Conservation (phyloP, 2,329 filamentous ascomycete genomes). For the Epichloe gansuensis region DNA sequence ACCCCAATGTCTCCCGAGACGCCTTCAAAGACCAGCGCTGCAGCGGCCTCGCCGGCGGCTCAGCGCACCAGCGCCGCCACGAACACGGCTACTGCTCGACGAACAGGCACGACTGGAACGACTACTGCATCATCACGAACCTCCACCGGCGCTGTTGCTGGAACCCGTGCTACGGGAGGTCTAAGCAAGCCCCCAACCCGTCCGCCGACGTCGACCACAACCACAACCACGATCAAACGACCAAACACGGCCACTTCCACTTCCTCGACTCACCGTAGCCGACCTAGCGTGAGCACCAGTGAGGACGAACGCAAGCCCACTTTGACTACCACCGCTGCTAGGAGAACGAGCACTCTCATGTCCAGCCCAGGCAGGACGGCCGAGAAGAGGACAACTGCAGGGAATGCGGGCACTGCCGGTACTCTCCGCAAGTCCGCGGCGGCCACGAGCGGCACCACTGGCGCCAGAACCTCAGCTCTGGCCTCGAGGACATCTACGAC, state of each 20-base stretch:
- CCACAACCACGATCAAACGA: conserved; percentile 18
- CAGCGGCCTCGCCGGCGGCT: conserved; percentile 15
- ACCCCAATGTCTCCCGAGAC: conserved; percentile 21
- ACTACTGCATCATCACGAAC: conserved; percentile 13
- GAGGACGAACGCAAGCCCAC: conserved; percentile 37
- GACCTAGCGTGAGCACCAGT: conserved; percentile 34
- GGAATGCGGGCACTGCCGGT: conserved; percentile 18
- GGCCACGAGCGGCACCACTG: conserved; percentile 20
- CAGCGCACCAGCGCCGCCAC: conserved; percentile 25
- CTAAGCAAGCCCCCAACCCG: conserved; percentile 37
- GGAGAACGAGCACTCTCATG: conserved; percentile 31
- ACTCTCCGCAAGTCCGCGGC: conserved; percentile 23
- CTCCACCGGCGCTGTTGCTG: conserved; percentile 2
- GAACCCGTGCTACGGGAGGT: conserved; percentile 12
- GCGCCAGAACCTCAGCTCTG: conserved; percentile 23
- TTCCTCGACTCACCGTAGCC: conserved; percentile 30
- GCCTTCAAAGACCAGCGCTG: conserved; percentile 20
- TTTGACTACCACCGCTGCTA: conserved; percentile 24
- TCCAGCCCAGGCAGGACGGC: conserved; percentile 24
- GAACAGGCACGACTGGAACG: conserved; percentile 17
- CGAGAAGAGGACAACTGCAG: conserved; percentile 24
- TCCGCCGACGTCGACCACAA: conserved; percentile 24
- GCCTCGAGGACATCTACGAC: conserved; percentile 17
- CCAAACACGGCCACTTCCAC: conserved; percentile 23
- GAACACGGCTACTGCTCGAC: conserved; percentile 22